Percentiles rank a stretch among this genome's conserved stretches.
Evolutionary conservation across 1,284 basidiomycete species (phyloP).

Genomic region (Ganoderma sp.): DNA sequence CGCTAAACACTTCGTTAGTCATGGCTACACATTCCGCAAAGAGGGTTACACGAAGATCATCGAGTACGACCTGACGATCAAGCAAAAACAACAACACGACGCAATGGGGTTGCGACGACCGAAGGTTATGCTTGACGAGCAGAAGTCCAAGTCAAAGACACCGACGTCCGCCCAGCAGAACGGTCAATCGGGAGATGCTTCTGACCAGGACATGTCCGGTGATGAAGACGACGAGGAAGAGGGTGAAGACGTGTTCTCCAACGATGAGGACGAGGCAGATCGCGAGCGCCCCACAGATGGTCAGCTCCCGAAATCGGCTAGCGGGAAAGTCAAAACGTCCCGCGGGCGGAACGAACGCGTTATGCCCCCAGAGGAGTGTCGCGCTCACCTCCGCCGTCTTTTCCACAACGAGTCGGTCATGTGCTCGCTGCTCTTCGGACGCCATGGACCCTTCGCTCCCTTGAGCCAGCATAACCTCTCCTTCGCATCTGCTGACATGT

Average conservation of each 20-base stretch:
- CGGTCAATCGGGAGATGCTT: constrained; percentile 38
- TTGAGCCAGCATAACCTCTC: constrained; percentile 61
- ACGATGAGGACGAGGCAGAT: constrained; percentile 51
- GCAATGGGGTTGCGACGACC: constrained; percentile 66
- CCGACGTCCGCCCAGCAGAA: constrained; percentile 11
- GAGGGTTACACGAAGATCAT: constrained; percentile 95
- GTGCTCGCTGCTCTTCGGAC: constrained; percentile 89
- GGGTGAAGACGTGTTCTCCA: constrained; percentile 53
- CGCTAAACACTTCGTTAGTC: constrained; percentile 49
- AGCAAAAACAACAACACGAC: constrained; percentile 76
- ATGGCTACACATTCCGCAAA: constrained; percentile 88
- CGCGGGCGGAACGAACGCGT: constrained; percentile 89
- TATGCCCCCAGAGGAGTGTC: constrained; percentile 89
- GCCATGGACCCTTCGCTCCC: constrained; percentile 85
- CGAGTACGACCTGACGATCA: constrained; percentile 86
- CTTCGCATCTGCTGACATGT: constrained; percentile 89
- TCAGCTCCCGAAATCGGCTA: constrained; percentile 68
- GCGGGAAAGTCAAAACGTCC: constrained; percentile 76
- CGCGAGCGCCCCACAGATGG: constrained; percentile 40
- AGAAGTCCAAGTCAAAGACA: constrained; percentile 43
- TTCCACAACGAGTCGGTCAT: constrained; percentile 86
- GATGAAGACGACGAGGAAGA: constrained; percentile 49
- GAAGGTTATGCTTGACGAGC: constrained; percentile 68
- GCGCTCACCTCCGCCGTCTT: constrained; percentile 89
- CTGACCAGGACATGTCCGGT: constrained; percentile 52